Conservation (phyloP, 768 basidiomycete genomes). For the Inosperma sp. region DNA sequence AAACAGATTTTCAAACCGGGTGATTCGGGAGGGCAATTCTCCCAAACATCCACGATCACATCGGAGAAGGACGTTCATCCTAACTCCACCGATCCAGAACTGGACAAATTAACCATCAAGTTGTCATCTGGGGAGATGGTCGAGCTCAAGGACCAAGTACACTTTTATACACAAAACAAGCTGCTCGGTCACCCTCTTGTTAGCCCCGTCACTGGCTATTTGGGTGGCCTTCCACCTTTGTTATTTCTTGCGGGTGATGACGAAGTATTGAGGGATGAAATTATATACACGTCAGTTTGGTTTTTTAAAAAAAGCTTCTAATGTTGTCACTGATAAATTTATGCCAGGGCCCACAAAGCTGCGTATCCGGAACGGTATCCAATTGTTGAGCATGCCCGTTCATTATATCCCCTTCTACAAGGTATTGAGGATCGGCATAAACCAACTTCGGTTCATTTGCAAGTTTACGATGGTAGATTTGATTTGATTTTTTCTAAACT, state of each 20-base stretch:
- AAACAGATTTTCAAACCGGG: constrained; percentile 48
- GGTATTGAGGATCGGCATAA: constrained; percentile 48
- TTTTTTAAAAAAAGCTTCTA: background rate
- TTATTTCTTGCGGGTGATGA: constrained; percentile 82
- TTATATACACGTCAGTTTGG: constrained; percentile 69
- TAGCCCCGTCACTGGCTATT: constrained; percentile 72
- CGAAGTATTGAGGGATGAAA: constrained; percentile 90
- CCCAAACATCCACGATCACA: constrained; percentile 20
- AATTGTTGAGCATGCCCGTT: constrained; percentile 38
- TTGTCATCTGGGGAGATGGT: constrained; percentile 49
- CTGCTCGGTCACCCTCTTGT: constrained; percentile 76
- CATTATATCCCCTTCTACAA: constrained; percentile 52
- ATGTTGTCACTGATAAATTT: background rate
- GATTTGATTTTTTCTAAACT: background rate
- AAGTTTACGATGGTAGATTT: constrained; percentile 79
- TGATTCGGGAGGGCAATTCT: constrained; percentile 15
- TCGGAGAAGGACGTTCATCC: constrained; percentile 10
- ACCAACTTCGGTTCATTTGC: constrained; percentile 82
- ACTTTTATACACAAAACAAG: constrained; percentile 81
- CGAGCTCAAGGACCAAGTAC: constrained; percentile 65
- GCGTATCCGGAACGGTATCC: constrained; percentile 73
- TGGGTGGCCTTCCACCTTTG: constrained; percentile 89
- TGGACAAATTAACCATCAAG: constrained; percentile 43
- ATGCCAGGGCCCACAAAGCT: constrained; percentile 79
- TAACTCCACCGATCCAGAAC: constrained; percentile 7